These are phyloP conservation scores for Fusarium udum DNA, from an alignment of 2,329 filamentous ascomycete genomes.

Conservation along the genomic window DNA sequence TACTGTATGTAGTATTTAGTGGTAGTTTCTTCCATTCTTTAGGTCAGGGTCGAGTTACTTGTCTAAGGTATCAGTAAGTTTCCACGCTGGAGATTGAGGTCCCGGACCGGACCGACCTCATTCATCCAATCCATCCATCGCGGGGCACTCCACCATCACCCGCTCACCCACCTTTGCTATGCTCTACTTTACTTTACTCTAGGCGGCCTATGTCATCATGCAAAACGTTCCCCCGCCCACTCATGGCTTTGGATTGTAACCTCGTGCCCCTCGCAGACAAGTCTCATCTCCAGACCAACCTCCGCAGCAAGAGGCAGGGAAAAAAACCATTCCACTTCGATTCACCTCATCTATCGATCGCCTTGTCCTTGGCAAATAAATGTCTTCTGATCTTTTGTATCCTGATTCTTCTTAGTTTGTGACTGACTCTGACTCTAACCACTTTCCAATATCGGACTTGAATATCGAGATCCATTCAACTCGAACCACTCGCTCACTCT, in stretches of 20 bases:
- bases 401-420: constrained; percentile 14
- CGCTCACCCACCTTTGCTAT: not conserved
- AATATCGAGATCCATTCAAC: constrained; percentile 9
- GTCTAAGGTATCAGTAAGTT: not conserved
- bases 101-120: not conserved
- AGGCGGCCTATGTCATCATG: constrained; percentile 35
- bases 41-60: not conserved
- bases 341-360: constrained; percentile 21
- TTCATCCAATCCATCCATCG: not conserved
- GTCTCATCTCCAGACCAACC: constrained; percentile 32
- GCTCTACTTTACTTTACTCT: not conserved
- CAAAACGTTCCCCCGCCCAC: constrained; percentile 26
- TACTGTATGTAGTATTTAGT: not conserved
- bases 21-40: not conserved
- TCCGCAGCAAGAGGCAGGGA: constrained; percentile 6
- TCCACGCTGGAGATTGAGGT: not conserved
- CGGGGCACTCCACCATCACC: constrained; percentile 33
- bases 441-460: not conserved
- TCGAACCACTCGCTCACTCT: not conserved
- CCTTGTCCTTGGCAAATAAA: constrained; percentile 22
- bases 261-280: constrained; percentile 33
- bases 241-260: constrained; percentile 23
- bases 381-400: constrained; percentile 20
- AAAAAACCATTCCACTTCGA: constrained; percentile 31
- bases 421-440: not conserved